These are phyloP conservation scores for Pharnaceum exiguum DNA, from an alignment of 148 eudicot genomes.

Conservation along the genomic window DNA sequence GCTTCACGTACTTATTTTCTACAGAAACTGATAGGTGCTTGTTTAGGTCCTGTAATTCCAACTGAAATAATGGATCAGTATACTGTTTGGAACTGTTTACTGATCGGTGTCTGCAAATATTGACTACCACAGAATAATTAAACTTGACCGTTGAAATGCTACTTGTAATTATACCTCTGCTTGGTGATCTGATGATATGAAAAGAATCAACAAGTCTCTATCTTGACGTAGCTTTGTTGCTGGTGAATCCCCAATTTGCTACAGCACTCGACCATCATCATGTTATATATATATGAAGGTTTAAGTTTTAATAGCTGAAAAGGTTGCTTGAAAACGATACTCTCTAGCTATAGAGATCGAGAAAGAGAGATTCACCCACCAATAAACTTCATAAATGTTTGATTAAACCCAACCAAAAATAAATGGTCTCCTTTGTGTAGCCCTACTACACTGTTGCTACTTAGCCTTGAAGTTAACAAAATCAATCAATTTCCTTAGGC, in stretches of 20 bases:
- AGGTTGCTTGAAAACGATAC: conserved; percentile 23
- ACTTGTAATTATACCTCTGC: not conserved
- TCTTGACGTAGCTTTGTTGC: conserved; percentile 7
- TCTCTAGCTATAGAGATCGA: not conserved
- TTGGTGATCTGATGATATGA: conserved; percentile 5
- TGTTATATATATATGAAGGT: conserved; percentile 4
- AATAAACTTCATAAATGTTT: conserved; percentile 22
- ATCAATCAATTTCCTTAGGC: conserved; percentile 12
- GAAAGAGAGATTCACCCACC: conserved; percentile 12
- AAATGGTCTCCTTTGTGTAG: not conserved
- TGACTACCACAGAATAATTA: not conserved
- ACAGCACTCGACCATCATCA: conserved; percentile 14
- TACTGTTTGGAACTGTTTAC: not conserved
- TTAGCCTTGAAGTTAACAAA: conserved; percentile 18
- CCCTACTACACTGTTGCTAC: not conserved
- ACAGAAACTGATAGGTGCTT: not conserved
- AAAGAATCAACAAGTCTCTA: conserved; percentile 11
- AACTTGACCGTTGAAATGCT: not conserved
- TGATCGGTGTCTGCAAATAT: not conserved
- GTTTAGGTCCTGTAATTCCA: not conserved
- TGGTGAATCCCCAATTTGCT: conserved; percentile 16
- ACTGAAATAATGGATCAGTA: no score
- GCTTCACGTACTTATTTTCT: not conserved
- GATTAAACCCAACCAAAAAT: conserved; percentile 6
- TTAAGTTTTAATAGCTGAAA: conserved; percentile 16